Evolutionary conservation across 2,329 filamentous ascomycete species (phyloP).

Genomic region (Hyphodiscus sp.): DNA sequence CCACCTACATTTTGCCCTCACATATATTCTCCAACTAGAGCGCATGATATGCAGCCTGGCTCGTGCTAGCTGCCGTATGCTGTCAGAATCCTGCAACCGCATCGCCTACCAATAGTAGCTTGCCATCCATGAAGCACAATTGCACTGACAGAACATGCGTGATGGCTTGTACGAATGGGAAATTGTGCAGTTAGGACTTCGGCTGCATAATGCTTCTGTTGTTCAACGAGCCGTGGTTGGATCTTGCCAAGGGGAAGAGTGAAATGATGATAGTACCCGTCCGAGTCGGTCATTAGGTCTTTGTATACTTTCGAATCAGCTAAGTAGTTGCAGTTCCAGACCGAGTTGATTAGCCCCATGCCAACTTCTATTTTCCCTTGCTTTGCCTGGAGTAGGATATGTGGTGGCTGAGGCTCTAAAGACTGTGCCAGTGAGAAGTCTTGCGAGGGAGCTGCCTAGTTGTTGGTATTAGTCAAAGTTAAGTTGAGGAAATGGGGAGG

Average conservation of each 20-base stretch:
- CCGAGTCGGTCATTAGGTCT: slow-evolving; percentile 28
- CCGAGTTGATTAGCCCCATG: slow-evolving; percentile 38
- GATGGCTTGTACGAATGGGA: slow-evolving; percentile 37
- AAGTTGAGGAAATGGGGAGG: too few relatives aligned
- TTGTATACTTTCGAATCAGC: slow-evolving; percentile 15
- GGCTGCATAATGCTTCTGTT: slow-evolving; percentile 9
- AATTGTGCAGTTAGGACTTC: slow-evolving; percentile 12
- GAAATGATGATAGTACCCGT: slow-evolving; percentile 22
- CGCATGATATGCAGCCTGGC: slow-evolving; percentile 32
- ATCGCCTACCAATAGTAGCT: slow-evolving; percentile 36
- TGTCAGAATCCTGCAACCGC: slow-evolving; percentile 39
- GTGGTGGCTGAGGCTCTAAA: slow-evolving; percentile 15
- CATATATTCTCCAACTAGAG: slow-evolving; percentile 12
- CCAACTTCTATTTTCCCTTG: slow-evolving; percentile 35
- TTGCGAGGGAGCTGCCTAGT: slow-evolving; percentile 18
- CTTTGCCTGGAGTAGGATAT: slow-evolving; percentile 36
- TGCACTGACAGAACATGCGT: slow-evolving; percentile 33
- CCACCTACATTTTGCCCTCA: slow-evolving; percentile 6
- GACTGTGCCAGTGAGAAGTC: slow-evolving; percentile 15
- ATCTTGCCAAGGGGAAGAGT: slow-evolving; percentile 19
- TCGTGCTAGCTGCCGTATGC: slow-evolving; percentile 38
- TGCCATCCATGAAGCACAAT: slow-evolving; percentile 32
- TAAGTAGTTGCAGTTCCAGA: slow-evolving; percentile 37
- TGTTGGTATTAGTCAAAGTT: background rate
- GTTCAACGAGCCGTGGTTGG: slow-evolving; percentile 7